These are phyloP conservation scores for barrel medic (Medicago truncatula) DNA, from an alignment of 306 rosid genomes.

Conservation along the genomic window MtrunA17r5.0-ANR NC_053045.1:47556001-47556500, in stretches of 20 bases:
- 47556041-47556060: conserved; percentile 33
- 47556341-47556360: too few species aligned
- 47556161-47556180: neutral
- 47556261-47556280: neutral
- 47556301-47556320: neutral
- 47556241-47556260: neutral
- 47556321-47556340: too few species aligned
- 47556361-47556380: too few species aligned
- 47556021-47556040: conserved; percentile 31
- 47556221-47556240: neutral
- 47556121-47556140: conserved; percentile 13
- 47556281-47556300: neutral
- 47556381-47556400: too few species aligned
- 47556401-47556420: too few species aligned
- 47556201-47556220: neutral
- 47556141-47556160: neutral
- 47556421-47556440: too few species aligned
- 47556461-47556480: too few species aligned
- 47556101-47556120: conserved; percentile 1
- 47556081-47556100: neutral
- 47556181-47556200: neutral
- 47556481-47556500: too few species aligned
- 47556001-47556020: conserved; percentile 31
- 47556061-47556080: conserved; percentile 33
- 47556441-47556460: too few species aligned